Conservation (phyloP, 208 protist species). For the Leishmania tarentolae region DNA sequence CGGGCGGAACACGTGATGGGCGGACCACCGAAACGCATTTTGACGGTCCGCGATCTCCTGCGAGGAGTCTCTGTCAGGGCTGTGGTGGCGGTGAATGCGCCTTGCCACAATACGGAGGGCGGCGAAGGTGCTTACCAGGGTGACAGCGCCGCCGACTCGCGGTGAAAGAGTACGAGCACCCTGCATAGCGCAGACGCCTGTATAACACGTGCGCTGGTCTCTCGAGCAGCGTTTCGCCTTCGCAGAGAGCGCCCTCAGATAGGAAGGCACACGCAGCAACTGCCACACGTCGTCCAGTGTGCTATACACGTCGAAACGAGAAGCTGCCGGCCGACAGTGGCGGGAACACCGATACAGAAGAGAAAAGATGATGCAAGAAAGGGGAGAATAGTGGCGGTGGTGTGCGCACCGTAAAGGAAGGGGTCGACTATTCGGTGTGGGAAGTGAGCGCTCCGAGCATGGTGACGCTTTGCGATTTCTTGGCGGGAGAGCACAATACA, state of each 20-base stretch:
- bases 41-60: slow-evolving; percentile 77
- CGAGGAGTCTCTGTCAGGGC: slow-evolving; percentile 66
- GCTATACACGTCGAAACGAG: neutral
- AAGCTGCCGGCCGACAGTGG: neutral
- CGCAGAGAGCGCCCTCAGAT: too few relatives aligned
- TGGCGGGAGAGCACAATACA: neutral
- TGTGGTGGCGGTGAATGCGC: slow-evolving; percentile 27
- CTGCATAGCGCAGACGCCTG: neutral
- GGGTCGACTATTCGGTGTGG: neutral
- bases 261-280: neutral
- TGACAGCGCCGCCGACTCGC: neutral
- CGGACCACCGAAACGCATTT: slow-evolving; percentile 69
- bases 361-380: neutral
- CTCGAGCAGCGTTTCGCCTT: neutral
- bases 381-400: neutral
- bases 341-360: neutral
- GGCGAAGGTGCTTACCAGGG: neutral
- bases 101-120: neutral
- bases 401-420: neutral
- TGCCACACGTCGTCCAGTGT: neutral
- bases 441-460: neutral
- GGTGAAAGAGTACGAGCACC: neutral
- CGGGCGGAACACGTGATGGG: slow-evolving; percentile 65
- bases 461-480: neutral
- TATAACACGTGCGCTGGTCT: neutral